Evolutionary conservation across 306 rosid genomes (phyloP).

Genomic region (Benincasa hispida): DNA sequence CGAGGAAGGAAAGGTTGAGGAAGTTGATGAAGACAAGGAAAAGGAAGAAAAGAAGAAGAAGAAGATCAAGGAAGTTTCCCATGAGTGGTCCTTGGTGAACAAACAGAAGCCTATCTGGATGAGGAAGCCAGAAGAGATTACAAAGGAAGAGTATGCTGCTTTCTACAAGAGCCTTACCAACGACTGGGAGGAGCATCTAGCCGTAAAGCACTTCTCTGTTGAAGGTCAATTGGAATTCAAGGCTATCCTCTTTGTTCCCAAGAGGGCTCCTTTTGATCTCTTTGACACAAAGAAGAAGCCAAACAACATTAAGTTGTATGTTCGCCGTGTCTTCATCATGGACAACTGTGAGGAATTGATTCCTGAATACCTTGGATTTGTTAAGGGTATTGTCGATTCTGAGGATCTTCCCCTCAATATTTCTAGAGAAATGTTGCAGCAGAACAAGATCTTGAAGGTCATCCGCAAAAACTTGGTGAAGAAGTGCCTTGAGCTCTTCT

Average conservation of each 20-base stretch:
- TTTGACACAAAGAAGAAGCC: constrained; percentile 23
- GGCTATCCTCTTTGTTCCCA: constrained; percentile 18
- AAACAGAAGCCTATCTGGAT: constrained; percentile 25
- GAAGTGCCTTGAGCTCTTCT: constrained; percentile 26
- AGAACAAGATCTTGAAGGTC: constrained; percentile 22
- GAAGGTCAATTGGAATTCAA: constrained; percentile 23
- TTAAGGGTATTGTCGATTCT: constrained; percentile 10
- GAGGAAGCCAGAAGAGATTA: constrained; percentile 20
- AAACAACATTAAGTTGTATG: constrained; percentile 22
- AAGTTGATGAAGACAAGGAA: constrained; percentile 18
- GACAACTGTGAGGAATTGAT: constrained; percentile 27
- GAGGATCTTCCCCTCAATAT: constrained; percentile 18
- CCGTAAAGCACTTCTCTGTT: constrained; percentile 20
- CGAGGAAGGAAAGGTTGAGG: constrained; percentile 21
- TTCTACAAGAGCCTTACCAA: constrained; percentile 25
- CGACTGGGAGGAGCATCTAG: constrained; percentile 22
- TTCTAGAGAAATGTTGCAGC: constrained; percentile 22
- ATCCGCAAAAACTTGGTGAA: constrained; percentile 20
- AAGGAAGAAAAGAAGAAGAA: constrained; percentile 10
- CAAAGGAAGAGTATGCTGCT: constrained; percentile 19
- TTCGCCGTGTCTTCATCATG: constrained; percentile 19
- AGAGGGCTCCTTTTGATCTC: constrained; percentile 20
- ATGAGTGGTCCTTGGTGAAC: constrained; percentile 21
- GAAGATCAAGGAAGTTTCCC: constrained; percentile 18
- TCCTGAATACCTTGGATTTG: constrained; percentile 17